These are phyloP conservation scores for Sporothrix luriei DNA, from an alignment of 2,329 filamentous ascomycete species.

Conservation along the genomic window DNA sequence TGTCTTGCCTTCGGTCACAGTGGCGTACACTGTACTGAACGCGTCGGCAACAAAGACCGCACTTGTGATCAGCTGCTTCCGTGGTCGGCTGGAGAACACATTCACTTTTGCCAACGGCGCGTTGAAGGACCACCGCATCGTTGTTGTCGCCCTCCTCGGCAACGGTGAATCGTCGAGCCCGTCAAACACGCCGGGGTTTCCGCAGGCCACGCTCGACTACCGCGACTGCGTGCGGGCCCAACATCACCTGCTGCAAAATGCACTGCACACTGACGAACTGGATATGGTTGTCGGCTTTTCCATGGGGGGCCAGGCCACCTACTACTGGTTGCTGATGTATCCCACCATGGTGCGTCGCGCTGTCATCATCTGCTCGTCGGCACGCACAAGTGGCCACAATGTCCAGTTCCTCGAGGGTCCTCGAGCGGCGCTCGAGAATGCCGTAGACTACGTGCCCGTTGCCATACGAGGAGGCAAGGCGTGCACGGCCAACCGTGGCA, in stretches of 20 bases:
- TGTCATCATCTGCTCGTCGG: slow-evolving; percentile 55
- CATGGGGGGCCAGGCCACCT: slow-evolving; percentile 59
- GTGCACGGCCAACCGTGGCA: slow-evolving; percentile 41
- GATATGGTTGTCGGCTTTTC: slow-evolving; percentile 58
- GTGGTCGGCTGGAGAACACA: slow-evolving; percentile 31
- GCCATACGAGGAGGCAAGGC: slow-evolving; percentile 51
- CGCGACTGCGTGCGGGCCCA: slow-evolving; percentile 58
- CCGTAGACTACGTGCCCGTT: slow-evolving; percentile 43
- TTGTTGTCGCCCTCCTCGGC: slow-evolving; percentile 55
- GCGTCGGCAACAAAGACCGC: slow-evolving; percentile 27
- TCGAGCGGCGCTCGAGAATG: slow-evolving; percentile 50
- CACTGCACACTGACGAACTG: slow-evolving; percentile 49
- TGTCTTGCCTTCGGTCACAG: slow-evolving; percentile 26
- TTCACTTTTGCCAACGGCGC: slow-evolving; percentile 30
- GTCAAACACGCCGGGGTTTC: slow-evolving; percentile 52
- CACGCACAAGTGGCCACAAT: slow-evolving; percentile 56
- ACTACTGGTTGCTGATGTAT: slow-evolving; percentile 55
- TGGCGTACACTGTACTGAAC: slow-evolving; percentile 32
- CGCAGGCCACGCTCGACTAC: slow-evolving; percentile 46
- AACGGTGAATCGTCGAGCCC: slow-evolving; percentile 59
- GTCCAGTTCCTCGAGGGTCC: slow-evolving; percentile 59
- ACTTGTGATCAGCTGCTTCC: slow-evolving; percentile 33
- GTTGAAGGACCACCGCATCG: slow-evolving; percentile 49
- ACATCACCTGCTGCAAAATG: slow-evolving; percentile 46
- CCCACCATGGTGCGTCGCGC: slow-evolving; percentile 52